These are phyloP conservation scores for Penicillium palitans DNA, from an alignment of 2,329 filamentous ascomycete species.

Conservation along the genomic window DNA sequence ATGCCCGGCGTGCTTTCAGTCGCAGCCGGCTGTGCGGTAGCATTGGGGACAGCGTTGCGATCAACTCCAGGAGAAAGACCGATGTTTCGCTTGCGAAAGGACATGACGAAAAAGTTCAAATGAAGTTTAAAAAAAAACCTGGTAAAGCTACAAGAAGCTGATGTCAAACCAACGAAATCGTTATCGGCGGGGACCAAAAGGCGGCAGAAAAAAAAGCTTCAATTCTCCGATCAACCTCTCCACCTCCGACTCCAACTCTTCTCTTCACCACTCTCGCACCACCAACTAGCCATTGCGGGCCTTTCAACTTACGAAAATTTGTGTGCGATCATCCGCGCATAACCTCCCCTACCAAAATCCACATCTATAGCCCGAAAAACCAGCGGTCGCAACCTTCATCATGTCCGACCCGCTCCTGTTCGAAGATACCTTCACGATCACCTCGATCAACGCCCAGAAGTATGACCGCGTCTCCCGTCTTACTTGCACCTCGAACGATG, in stretches of 20 bases:
- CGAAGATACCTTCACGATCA: constrained; percentile 87
- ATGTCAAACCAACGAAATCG: constrained; percentile 15
- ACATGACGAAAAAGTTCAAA: constrained; percentile 49
- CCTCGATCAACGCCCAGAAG: constrained; percentile 75
- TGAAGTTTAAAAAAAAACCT: not conserved
- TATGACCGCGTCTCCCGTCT: constrained; percentile 95
- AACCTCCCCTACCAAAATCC: not conserved
- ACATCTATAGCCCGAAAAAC: not conserved
- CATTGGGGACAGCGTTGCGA: constrained; percentile 34
- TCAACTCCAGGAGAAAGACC: constrained; percentile 50
- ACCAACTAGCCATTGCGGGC: constrained; percentile 3
- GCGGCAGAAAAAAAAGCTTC: constrained; percentile 34
- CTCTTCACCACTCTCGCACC: constrained; percentile 11
- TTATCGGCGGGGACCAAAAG: constrained; percentile 30
- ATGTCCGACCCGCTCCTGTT: constrained; percentile 89
- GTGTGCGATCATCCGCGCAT: not conserved
- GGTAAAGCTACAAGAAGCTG: not conserved
- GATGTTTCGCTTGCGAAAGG: constrained; percentile 68
- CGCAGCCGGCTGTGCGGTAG: constrained; percentile 29
- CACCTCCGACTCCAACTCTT: constrained; percentile 18
- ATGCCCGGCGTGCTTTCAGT: constrained; percentile 53
- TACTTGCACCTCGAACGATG: constrained; percentile 72
- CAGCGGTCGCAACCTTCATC: constrained; percentile 43
- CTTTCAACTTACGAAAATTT: not conserved
- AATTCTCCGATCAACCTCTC: constrained; percentile 21